phyloP scores from a whole-genome alignment of 2,329 filamentous ascomycete genomes.

The Pseudogymnoascus sp. region DNA sequence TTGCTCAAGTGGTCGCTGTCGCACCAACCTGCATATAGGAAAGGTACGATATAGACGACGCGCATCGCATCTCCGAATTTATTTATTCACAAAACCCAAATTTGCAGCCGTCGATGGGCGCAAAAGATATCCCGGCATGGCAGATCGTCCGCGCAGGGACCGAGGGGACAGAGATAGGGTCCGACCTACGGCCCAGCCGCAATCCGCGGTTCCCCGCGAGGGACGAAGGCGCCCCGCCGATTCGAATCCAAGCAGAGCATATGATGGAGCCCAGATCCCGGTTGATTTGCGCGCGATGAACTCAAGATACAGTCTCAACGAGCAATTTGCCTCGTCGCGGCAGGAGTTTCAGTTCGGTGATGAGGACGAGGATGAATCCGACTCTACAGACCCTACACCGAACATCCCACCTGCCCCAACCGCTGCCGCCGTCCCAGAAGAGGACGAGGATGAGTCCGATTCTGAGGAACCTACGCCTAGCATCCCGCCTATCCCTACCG shows the following conservation, averaged over 20 bases:
- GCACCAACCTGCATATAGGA: not conserved
- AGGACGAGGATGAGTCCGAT: not conserved
- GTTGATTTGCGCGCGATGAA: constrained; percentile 7
- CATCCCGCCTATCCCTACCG: not conserved
- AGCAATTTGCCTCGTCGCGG: constrained; percentile 11
- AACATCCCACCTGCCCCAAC: not conserved
- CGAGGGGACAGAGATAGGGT: not conserved
- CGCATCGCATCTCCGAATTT: not conserved
- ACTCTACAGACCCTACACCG: not conserved
- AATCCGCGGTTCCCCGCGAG: not conserved
- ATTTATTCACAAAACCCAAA: not conserved
- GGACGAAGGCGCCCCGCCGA: not conserved
- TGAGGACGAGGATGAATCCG: not conserved
- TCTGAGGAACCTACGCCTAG: not conserved
- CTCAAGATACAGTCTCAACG: constrained; percentile 11
- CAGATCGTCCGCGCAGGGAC: not conserved
- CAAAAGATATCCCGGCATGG: not conserved
- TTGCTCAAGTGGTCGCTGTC: not conserved
- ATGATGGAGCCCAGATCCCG: not conserved
- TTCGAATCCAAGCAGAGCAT: not conserved
- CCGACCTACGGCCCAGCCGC: not conserved
- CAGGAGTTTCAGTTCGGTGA: constrained; percentile 10
- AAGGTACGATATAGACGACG: not conserved
- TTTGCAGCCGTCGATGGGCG: not conserved
- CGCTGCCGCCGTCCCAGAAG: not conserved